phyloP scores from a whole-genome alignment of 2,329 filamentous ascomycete genomes.

The Dothideomycetes sp. region DNA sequence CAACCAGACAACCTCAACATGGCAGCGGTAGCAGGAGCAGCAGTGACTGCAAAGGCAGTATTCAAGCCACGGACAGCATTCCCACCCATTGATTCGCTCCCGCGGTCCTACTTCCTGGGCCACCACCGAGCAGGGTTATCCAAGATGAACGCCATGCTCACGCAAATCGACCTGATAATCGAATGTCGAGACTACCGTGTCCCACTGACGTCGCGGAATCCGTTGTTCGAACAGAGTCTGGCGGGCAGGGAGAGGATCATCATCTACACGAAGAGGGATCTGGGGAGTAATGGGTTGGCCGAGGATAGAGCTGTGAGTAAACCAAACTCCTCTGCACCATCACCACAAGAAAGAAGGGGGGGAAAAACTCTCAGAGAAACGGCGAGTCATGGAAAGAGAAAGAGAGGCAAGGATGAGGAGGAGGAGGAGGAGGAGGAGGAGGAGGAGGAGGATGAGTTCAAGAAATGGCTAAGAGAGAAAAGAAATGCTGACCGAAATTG shows the following conservation, averaged over 20 bases:
- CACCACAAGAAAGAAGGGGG: no score
- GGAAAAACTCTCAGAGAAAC: no score
- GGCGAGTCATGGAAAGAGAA: no score
- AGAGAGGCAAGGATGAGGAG: no score
- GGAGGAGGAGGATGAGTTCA: no score
- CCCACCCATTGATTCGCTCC: conserved; percentile 63
- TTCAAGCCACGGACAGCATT: conserved; percentile 71
- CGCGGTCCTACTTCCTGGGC: conserved; percentile 86
- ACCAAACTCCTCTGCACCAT: neutral
- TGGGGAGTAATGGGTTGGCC: conserved; percentile 45
- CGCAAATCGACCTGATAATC: conserved; percentile 75
- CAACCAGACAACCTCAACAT: conserved; percentile 16
- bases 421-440: no score
- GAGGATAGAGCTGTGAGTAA: conserved; percentile 33
- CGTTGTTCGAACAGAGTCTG: conserved; percentile 71
- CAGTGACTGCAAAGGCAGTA: no score
- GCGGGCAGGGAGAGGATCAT: conserved; percentile 61
- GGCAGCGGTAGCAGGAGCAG: no score
- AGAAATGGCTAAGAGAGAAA: no score
- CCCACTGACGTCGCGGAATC: conserved; percentile 82
- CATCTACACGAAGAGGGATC: conserved; percentile 84
- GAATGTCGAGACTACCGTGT: conserved; percentile 93
- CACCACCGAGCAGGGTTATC: conserved; percentile 77
- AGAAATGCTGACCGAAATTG: no score
- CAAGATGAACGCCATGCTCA: conserved; percentile 73